Percentiles rank a stretch among this genome's conserved stretches.
Conservation (phyloP, 129 eudicot species). For the Scalesia atractyloides region DNA sequence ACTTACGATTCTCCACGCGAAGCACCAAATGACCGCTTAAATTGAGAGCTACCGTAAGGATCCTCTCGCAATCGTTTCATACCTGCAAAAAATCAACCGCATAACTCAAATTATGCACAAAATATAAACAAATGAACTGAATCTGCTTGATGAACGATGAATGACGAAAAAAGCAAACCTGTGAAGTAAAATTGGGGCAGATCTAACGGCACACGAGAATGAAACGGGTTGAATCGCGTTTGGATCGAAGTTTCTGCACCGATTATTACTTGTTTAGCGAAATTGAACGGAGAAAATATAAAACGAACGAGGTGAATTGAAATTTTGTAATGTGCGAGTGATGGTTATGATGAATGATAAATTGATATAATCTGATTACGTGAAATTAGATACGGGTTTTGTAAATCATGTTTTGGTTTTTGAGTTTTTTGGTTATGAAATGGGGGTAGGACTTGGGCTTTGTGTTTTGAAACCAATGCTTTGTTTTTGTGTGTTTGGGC, state of each 20-base stretch:
- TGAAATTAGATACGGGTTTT: neutral
- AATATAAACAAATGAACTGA: neutral
- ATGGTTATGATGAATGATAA: neutral
- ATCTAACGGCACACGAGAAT: conserved; percentile 32
- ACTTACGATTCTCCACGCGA: conserved; percentile 89
- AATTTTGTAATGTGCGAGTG: conserved; percentile 15
- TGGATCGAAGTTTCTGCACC: conserved; percentile 33
- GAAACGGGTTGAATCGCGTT: conserved; percentile 23
- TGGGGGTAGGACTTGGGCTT: neutral
- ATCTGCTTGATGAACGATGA: neutral
- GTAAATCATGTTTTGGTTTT: neutral
- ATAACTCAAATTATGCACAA: conserved; percentile 25
- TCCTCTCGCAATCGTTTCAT: conserved; percentile 90
- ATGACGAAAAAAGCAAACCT: conserved; percentile 25
- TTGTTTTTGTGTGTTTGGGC: neutral
- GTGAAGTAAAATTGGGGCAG: conserved; percentile 40
- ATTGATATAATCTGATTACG: neutral
- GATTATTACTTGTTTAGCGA: conserved; percentile 23
- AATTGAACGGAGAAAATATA: conserved; percentile 17
- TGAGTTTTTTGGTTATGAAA: neutral
- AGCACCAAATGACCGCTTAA: conserved; percentile 78
- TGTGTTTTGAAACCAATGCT: neutral
- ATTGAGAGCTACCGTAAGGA: conserved; percentile 57
- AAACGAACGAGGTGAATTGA: conserved; percentile 24
- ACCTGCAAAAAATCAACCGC: conserved; percentile 36